Conservation (phyloP, 2,329 filamentous ascomycete species). For the Chrysoporthe cubensis region DNA sequence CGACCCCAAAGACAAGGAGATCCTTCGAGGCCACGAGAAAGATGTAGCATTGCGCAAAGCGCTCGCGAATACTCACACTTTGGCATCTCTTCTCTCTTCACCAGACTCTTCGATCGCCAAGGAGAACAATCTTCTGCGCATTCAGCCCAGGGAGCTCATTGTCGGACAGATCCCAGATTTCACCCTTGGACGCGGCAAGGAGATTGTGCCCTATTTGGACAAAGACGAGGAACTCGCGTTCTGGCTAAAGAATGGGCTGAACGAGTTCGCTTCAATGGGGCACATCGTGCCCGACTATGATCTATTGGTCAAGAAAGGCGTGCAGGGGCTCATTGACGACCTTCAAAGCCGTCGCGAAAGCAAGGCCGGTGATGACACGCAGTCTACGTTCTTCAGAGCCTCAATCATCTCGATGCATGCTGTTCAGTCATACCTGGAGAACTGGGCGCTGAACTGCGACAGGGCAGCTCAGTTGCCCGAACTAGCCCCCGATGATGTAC, state of each 20-base stretch:
- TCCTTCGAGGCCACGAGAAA: conserved; percentile 1
- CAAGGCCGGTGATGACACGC: neutral
- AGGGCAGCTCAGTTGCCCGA: neutral
- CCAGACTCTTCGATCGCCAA: neutral
- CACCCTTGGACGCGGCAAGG: conserved; percentile 19
- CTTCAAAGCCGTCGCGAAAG: neutral
- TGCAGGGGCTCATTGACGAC: conserved; percentile 4
- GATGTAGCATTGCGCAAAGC: conserved; percentile 9
- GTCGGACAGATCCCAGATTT: conserved; percentile 20
- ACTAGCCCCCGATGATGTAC: neutral
- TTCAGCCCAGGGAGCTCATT: conserved; percentile 13
- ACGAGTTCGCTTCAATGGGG: conserved; percentile 22
- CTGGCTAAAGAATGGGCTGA: conserved; percentile 16
- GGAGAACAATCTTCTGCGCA: conserved; percentile 6
- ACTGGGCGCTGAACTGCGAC: conserved; percentile 10
- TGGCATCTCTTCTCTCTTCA: conserved; percentile 7
- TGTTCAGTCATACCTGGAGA: conserved; percentile 6
- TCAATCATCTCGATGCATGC: conserved; percentile 7
- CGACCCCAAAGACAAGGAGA: conserved; percentile 11
- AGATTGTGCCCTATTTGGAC: conserved; percentile 21
- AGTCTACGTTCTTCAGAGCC: neutral
- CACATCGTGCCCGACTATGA: conserved; percentile 19
- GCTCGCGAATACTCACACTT: conserved; percentile 5
- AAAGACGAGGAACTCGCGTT: conserved; percentile 12
- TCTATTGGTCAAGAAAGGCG: conserved; percentile 9